phyloP scores from a whole-genome alignment of 352 stramenopile genomes.

The Globisporangium camurandrum region DNA sequence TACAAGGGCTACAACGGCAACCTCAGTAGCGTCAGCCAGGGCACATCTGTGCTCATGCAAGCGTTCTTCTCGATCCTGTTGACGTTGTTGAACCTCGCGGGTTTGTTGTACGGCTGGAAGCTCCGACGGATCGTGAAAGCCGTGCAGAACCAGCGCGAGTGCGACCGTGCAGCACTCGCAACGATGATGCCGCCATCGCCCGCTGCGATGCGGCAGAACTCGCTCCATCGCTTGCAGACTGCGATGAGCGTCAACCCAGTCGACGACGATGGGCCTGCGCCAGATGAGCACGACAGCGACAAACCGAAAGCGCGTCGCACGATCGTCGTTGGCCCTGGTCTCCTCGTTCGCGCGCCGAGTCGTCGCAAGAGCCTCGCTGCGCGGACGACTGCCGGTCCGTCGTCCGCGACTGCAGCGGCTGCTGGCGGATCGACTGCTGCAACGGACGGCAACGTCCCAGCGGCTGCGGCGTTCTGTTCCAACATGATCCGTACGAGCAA shows the following conservation, averaged over 20 bases:
- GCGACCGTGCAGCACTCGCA: constrained; percentile 64
- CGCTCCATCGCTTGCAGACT: constrained; percentile 34
- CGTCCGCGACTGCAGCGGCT: no score
- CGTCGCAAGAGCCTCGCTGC: constrained; percentile 22
- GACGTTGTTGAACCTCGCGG: constrained; percentile 67
- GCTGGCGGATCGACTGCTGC: no score
- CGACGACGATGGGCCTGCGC: no score
- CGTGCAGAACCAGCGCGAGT: constrained; percentile 75
- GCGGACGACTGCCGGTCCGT: no score
- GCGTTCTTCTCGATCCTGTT: constrained; percentile 80
- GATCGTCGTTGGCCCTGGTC: constrained; percentile 32
- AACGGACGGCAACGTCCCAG: no score
- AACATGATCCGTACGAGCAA: constrained; percentile 91
- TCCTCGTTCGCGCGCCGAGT: constrained; percentile 10
- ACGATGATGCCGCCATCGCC: constrained; percentile 65
- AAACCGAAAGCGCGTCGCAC: constrained; percentile 29
- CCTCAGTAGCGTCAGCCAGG: constrained; percentile 57
- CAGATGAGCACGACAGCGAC: constrained; percentile 32
- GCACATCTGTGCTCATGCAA: constrained; percentile 80
- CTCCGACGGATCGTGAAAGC: constrained; percentile 81
- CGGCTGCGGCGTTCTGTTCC: constrained; percentile 70
- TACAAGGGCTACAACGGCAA: constrained; percentile 83
- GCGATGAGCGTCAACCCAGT: constrained; percentile 55
- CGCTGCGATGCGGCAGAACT: constrained; percentile 19
- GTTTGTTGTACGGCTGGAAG: constrained; percentile 84